Percentiles rank a stretch among this genome's conserved stretches.
These are phyloP conservation scores for Cladosporium halotolerans DNA, from an alignment of 2,329 filamentous ascomycete species.

Conservation along the genomic window DNA sequence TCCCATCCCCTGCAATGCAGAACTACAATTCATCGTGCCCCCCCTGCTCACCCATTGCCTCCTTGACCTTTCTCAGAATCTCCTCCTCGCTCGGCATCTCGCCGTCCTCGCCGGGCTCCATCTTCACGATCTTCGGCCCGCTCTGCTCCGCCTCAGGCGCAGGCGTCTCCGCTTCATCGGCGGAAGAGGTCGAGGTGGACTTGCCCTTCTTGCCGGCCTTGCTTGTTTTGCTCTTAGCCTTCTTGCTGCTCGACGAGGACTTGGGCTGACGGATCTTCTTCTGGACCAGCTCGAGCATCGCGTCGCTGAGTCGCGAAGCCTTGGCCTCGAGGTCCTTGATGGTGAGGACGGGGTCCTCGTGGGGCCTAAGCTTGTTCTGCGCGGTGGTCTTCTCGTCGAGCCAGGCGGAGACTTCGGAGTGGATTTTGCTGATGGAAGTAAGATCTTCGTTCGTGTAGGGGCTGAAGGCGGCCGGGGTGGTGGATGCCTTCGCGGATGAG, in stretches of 20 bases:
- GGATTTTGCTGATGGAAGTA: constrained; percentile 54
- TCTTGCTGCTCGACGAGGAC: constrained; percentile 28
- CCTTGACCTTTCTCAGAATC: constrained; percentile 18
- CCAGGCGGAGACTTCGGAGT: constrained; percentile 63
- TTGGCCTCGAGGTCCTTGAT: constrained; percentile 65
- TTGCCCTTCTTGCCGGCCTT: constrained; percentile 13
- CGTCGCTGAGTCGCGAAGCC: constrained; percentile 65
- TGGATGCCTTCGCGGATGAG: constrained; percentile 12
- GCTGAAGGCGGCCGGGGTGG: constrained; percentile 44
- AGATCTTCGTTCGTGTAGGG: constrained; percentile 71
- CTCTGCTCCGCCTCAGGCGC: constrained; percentile 20
- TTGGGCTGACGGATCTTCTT: constrained; percentile 53
- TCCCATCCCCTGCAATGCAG: too few relatives aligned
- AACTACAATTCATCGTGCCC: constrained; percentile 17
- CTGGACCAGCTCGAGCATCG: constrained; percentile 63
- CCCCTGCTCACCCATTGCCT: constrained; percentile 13
- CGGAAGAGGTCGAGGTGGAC: constrained; percentile 9
- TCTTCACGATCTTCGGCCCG: constrained; percentile 1
- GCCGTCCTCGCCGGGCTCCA: constrained; percentile 14
- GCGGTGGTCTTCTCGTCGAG: constrained; percentile 62
- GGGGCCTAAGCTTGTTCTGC: constrained; percentile 63
- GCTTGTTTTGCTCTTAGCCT: constrained; percentile 29
- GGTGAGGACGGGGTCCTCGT: constrained; percentile 69
- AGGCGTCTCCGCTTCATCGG: constrained; percentile 26
- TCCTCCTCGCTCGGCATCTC: constrained; percentile 25